phyloP scores from a whole-genome alignment of 2,329 filamentous ascomycete genomes.

The Ophiostoma sp. region DNA sequence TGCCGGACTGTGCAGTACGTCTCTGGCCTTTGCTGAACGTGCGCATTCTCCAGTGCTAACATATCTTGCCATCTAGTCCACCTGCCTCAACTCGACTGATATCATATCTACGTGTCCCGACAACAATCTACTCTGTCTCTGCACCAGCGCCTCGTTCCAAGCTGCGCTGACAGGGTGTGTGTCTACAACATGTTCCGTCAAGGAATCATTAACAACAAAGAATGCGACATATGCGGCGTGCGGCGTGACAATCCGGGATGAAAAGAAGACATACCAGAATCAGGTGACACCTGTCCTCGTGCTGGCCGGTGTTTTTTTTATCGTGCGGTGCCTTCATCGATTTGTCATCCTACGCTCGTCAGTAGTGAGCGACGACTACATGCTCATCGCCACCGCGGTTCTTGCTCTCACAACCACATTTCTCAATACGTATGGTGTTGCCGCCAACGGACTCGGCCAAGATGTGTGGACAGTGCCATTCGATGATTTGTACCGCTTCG shows the following conservation, averaged over 20 bases:
- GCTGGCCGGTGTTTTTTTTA: conserved; percentile 36
- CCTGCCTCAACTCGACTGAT: conserved; percentile 4
- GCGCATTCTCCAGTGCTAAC: too few species aligned
- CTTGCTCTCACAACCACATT: conserved; percentile 31
- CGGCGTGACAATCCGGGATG: conserved; percentile 28
- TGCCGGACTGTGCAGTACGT: conserved; percentile 1
- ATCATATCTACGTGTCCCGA: conserved; percentile 3
- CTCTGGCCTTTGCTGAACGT: too few species aligned
- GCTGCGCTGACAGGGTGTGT: conserved; percentile 11
- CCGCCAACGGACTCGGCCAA: conserved; percentile 41
- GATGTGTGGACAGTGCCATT: conserved; percentile 47
- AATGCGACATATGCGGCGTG: conserved; percentile 31
- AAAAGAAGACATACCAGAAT: conserved; percentile 30
- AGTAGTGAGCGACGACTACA: conserved; percentile 35
- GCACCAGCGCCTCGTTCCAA: conserved; percentile 10
- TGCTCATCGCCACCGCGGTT: conserved; percentile 30
- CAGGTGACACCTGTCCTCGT: conserved; percentile 31
- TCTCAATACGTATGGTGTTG: conserved; percentile 32
- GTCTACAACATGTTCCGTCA: conserved; percentile 2
- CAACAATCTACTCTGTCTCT: conserved; percentile 15
- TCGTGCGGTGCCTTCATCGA: conserved; percentile 37
- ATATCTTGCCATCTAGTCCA: neutral
- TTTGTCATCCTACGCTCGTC: conserved; percentile 31
- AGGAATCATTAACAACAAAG: conserved; percentile 24
- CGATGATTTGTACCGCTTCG: conserved; percentile 41